Evolutionary conservation across 257 asterid genomes (phyloP), one percentile per base, ranked within the genome.

Genomic region (Scutellaria baicalensis): DNA sequence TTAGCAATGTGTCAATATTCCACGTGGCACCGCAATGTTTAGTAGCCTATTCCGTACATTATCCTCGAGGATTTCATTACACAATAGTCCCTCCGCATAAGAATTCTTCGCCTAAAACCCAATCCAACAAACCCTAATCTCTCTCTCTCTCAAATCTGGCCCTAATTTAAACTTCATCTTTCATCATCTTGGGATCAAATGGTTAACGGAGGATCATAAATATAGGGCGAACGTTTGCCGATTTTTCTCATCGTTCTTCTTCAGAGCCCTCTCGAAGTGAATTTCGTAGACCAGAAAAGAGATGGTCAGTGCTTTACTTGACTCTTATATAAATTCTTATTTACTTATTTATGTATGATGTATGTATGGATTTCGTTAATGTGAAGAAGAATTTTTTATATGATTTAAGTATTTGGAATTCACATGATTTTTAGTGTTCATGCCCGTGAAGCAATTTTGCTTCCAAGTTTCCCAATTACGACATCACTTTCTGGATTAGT

Each of bases 231-330:
- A 33, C 64, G 62, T 76, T 57, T 61, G 33, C 70, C 67, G 18
- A 38, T 58, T 21, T 63, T 35, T 56, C 68, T n/a, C 65, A 56
- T 38, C 11, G 39, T 23, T 39, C 57, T 23, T 39, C 57, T 52
- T 48, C 43, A 9, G 66, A 48, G 42, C 64, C 40, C 44, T 69
- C 31, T 69, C 45, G 59, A 73, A 72, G 77, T 63, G 77, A 48
- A 51, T 51, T 59, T 13, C 43, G 45, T 44, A 23, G 49, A 31
- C 42, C 72, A 9, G 70, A 20, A 59, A 54, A 64, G 55, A 67
- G 54, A 79, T 79, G 83, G 83, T 79, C n/a, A 45, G 80, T 66
- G 70, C 68, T 57, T 27, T 48, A 17, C 39, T 38, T 38, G 9
- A 2, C 54, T n/a, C 35, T 10, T 13, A 7, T 5, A 14, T 51